These are phyloP conservation scores for Barnettozyma sucrosica DNA, from an alignment of 805 yeast species.

Conservation along the genomic window DNA sequence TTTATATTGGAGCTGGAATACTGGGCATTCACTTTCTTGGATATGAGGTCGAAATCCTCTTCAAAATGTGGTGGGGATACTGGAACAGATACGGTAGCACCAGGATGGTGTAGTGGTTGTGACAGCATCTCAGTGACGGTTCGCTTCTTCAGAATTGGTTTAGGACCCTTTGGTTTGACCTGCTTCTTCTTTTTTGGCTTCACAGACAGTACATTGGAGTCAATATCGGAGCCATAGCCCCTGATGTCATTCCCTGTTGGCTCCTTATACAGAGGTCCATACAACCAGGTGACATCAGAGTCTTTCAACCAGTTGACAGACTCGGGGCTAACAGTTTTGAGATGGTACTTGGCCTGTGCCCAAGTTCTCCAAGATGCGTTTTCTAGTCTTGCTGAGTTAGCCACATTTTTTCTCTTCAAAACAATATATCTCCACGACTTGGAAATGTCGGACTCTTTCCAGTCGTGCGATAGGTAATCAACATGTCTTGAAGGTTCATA, in stretches of 20 bases:
- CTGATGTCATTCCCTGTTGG: constrained; percentile 14
- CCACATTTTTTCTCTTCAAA: constrained; percentile 73
- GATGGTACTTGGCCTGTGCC: constrained; percentile 82
- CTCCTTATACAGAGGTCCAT: constrained; percentile 62
- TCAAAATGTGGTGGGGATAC: constrained; percentile 24
- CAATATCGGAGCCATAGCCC: constrained; percentile 37
- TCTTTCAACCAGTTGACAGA: constrained; percentile 95
- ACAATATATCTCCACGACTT: constrained; percentile 95
- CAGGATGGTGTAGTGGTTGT: constrained; percentile 33
- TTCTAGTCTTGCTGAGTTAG: constrained; percentile 73
- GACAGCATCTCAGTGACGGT: constrained; percentile 78
- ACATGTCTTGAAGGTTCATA: constrained; percentile 86
- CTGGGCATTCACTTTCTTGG: constrained; percentile 25
- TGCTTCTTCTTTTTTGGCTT: constrained; percentile 18
- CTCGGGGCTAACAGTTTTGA: constrained; percentile 83
- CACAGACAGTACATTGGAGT: constrained; percentile 23
- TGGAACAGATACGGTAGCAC: constrained; percentile 5
- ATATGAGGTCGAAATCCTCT: constrained; percentile 24
- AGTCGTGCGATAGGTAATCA: constrained; percentile 89
- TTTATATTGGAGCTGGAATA: constrained; percentile 6
- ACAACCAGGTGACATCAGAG: constrained; percentile 94
- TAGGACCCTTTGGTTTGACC: constrained; percentile 35
- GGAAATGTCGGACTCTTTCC: constrained; percentile 92
- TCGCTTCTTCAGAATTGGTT: constrained; percentile 85
- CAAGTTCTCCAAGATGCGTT: constrained; percentile 98